Percentiles rank a stretch among this genome's conserved stretches.
phyloP scores from a whole-genome alignment of 2,329 filamentous ascomycete genomes.

The Scedosporium dehoogii region DNA sequence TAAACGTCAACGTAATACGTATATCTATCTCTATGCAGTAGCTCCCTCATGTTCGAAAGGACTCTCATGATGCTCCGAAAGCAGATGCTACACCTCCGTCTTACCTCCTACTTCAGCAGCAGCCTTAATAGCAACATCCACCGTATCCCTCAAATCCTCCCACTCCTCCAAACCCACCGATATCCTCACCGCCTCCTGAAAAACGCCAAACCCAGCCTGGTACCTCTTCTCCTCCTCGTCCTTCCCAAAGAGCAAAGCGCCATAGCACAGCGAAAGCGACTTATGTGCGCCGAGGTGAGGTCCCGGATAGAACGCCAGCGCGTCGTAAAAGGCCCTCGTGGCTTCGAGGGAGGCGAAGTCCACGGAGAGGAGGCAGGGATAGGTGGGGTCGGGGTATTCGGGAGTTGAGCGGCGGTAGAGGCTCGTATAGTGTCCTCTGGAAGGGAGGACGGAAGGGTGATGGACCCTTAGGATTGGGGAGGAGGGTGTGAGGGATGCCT shows the following conservation, averaged over 20 bases:
- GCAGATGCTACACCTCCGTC: neutral
- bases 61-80: no score
- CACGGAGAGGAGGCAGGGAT: slow-evolving; percentile 44
- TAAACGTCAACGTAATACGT: neutral
- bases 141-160: slow-evolving; percentile 29
- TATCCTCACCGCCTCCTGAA: slow-evolving; percentile 32
- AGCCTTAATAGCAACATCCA: slow-evolving; percentile 21
- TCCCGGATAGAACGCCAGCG: slow-evolving; percentile 35
- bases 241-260: slow-evolving; percentile 30
- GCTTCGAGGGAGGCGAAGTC: slow-evolving; percentile 33
- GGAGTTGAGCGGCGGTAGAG: slow-evolving; percentile 25
- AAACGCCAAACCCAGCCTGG: slow-evolving; percentile 27
- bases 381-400: slow-evolving; percentile 38
- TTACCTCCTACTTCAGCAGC: slow-evolving; percentile 9
- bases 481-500: slow-evolving; percentile 15
- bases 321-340: slow-evolving; percentile 38
- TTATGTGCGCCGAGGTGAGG: slow-evolving; percentile 44
- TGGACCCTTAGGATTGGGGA: slow-evolving; percentile 29
- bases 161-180: slow-evolving; percentile 36
- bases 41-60: no score
- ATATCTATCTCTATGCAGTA: neutral
- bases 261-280: slow-evolving; percentile 39
- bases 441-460: slow-evolving; percentile 31
- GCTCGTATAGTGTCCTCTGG: slow-evolving; percentile 20
- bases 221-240: slow-evolving; percentile 24